Percentiles rank a stretch among this genome's conserved stretches.
Evolutionary conservation across 805 yeast genomes (phyloP).

Genomic region (Tetrapisispora phaffii): DNA sequence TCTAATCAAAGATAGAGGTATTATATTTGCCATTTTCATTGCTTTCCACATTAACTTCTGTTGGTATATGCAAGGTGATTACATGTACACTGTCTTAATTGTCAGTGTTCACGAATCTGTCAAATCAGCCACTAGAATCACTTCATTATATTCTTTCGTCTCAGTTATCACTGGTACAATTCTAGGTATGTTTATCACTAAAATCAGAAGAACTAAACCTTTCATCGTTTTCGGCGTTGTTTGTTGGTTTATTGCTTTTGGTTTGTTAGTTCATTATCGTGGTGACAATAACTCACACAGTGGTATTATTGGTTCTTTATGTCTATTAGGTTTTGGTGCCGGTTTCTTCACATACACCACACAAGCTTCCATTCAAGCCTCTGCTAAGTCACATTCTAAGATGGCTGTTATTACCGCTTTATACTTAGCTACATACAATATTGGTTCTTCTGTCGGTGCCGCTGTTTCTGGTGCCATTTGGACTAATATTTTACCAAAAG

Average conservation of each 20-base stretch:
- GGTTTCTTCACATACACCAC: constrained; percentile 61
- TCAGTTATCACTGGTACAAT: constrained; percentile 52
- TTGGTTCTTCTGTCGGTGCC: constrained; percentile 60
- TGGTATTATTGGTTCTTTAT: constrained; percentile 58
- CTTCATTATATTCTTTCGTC: constrained; percentile 53
- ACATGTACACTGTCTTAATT: constrained; percentile 49
- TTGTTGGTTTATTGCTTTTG: constrained; percentile 53
- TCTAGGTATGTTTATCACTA: constrained; percentile 44
- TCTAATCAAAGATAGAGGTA: constrained; percentile 51
- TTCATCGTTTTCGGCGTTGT: constrained; percentile 50
- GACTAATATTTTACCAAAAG: constrained; percentile 45
- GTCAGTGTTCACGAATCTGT: constrained; percentile 50
- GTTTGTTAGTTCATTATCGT: constrained; percentile 48
- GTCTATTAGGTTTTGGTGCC: constrained; percentile 62
- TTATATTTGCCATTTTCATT: constrained; percentile 52
- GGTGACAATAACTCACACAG: constrained; percentile 37
- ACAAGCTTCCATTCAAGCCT: constrained; percentile 50
- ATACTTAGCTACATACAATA: constrained; percentile 47
- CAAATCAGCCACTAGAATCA: constrained; percentile 56
- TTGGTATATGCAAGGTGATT: constrained; percentile 60
- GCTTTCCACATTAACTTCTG: constrained; percentile 46
- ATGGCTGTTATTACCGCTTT: constrained; percentile 55
- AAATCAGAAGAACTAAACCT: constrained; percentile 43
- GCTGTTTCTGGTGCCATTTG: constrained; percentile 60
- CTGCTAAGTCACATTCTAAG: constrained; percentile 45